Evolutionary conservation across 2,329 filamentous ascomycete species (phyloP), one percentile per base, ranked within the genome.

Genomic region (Arthrobotrys pseudoclavata): DNA sequence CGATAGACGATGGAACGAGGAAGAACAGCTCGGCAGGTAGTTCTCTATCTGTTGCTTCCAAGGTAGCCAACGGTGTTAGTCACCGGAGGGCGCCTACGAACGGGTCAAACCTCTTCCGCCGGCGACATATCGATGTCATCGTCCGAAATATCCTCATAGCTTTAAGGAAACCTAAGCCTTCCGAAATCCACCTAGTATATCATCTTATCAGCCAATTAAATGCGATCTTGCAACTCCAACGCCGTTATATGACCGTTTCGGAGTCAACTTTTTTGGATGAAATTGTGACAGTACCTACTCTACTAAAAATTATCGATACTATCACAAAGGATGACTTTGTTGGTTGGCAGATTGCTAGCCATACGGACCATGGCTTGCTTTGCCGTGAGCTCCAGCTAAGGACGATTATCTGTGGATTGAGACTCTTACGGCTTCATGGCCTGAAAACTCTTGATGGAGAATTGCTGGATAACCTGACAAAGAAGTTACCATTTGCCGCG

Each of bases 131-230:
- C 75, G 75, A 79, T 55, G 69, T 74, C 20, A 79, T 79, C 29
- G 75, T 79, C 29, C 68, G 75, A 31, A 79, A 79, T 22, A 79
- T 79, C 55, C 75, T 79, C 15, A 79, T 79, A 61, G 75, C 75
- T 26, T 31, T 79, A 18, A 69, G 69, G 29, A 79, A 79, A 62
- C 75, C 75, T 1, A 79, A 79, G 34, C 69, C 68, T 10, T 72
- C 75, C 9, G 75, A 79, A 45, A 74, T 79, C 3, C 69, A 72
- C 62, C 64, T 79, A 20, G 75, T 79, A 15, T 79, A 79, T 57
- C 75, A 79, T 45, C 69, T 79, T n/a, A 74, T 79, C 29, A 74
- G 69, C 42, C 75, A 79, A 42, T 63, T 79, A 63, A 79, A 79
- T 60, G 69, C 69, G 26, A 79, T 79, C 37, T 42, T 79, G 22